phyloP scores from a whole-genome alignment of 164 flowering plant species.

The Macadamia integrifolia region DNA sequence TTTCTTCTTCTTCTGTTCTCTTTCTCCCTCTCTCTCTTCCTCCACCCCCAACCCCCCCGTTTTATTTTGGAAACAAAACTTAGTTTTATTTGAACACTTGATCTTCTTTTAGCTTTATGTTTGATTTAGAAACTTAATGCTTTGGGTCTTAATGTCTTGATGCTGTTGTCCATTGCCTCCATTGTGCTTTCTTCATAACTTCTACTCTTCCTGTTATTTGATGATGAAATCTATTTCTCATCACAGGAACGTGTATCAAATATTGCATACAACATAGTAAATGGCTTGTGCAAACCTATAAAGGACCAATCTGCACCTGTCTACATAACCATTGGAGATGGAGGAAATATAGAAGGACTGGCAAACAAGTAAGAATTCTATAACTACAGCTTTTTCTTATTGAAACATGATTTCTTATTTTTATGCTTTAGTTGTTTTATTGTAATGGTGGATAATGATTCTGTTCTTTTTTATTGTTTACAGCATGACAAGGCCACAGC shows the following conservation, averaged over 20 bases:
- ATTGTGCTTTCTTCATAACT: not conserved
- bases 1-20: not conserved
- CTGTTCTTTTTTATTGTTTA: conserved; percentile 4
- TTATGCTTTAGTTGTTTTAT: too few species aligned
- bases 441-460: not conserved
- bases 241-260: conserved; percentile 76
- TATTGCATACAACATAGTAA: conserved; percentile 60
- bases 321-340: conserved; percentile 90
- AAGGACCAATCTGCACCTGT: conserved; percentile 72
- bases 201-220: not conserved
- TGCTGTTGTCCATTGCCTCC: not conserved
- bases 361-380: conserved; percentile 57
- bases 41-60: too few species aligned
- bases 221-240: not conserved
- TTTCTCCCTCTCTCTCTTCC: too few species aligned
- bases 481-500: conserved; percentile 88
- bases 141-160: not conserved
- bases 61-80: too few species aligned
- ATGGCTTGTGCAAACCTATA: conserved; percentile 57
- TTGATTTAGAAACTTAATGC: not conserved
- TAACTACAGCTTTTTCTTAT: not conserved
- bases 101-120: too few species aligned
- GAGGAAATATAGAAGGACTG: conserved; percentile 87
- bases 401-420: too few species aligned
- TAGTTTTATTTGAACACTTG: not conserved